phyloP scores from a whole-genome alignment of 1,139 yeast species.

The Meyerozyma guilliermondii region DNA sequence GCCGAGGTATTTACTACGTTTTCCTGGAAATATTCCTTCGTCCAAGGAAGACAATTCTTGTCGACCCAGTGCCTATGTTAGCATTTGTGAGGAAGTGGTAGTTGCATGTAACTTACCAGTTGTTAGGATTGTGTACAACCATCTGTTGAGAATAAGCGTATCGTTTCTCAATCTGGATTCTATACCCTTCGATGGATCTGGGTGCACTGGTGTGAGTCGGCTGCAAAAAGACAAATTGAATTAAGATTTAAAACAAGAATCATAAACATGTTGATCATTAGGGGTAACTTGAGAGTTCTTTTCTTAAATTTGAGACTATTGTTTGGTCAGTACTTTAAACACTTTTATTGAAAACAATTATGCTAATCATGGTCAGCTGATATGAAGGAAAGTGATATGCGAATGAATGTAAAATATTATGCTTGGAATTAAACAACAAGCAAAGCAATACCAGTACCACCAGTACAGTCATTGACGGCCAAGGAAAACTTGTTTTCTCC shows the following conservation, averaged over 20 bases:
- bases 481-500: slow-evolving; percentile 20
- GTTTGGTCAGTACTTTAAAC: too few species aligned
- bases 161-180: background rate
- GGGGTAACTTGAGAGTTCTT: too few species aligned
- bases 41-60: slow-evolving; percentile 75
- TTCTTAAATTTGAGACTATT: too few species aligned
- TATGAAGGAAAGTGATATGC: background rate
- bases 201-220: slow-evolving; percentile 4
- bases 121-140: slow-evolving; percentile 81
- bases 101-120: slow-evolving; percentile 50
- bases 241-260: too few species aligned
- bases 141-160: slow-evolving; percentile 20
- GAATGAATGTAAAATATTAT: background rate
- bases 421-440: slow-evolving; percentile 10
- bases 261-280: too few species aligned
- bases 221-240: background rate
- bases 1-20: slow-evolving; percentile 34
- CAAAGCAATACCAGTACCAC: slow-evolving; percentile 24
- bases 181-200: slow-evolving; percentile 1
- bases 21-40: slow-evolving; percentile 50
- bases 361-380: background rate
- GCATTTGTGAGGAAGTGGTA: too few species aligned
- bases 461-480: slow-evolving; percentile 21
- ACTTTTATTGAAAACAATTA: background rate
- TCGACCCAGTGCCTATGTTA: slow-evolving; percentile 75